Conservation (phyloP, 2,329 filamentous ascomycete genomes). For the Aspergillus fumigatus region DNA sequence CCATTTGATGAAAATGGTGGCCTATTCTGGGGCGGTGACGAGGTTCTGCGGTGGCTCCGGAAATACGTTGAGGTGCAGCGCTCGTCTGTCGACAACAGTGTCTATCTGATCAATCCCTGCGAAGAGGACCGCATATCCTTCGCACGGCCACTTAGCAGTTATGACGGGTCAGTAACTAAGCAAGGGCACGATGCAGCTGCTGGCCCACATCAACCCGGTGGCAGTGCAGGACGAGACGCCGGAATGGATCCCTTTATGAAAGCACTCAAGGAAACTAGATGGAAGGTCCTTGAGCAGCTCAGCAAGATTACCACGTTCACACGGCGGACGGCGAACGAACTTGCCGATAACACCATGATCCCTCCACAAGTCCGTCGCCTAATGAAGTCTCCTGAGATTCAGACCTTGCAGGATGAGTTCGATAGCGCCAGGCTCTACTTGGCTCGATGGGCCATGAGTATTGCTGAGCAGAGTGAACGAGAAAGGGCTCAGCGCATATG, state of each 20-base stretch:
- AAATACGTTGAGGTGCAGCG: constrained; percentile 78
- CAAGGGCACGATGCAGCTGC: constrained; percentile 31
- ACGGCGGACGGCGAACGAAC: constrained; percentile 80
- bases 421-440: constrained; percentile 93
- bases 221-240: constrained; percentile 51
- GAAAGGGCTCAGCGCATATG: constrained; percentile 84
- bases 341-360: constrained; percentile 84
- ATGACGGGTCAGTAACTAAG: constrained; percentile 36
- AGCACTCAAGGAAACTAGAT: constrained; percentile 88
- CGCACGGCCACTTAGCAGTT: constrained; percentile 45
- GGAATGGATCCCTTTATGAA: constrained; percentile 92
- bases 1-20: constrained; percentile 75
- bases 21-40: constrained; percentile 97
- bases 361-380: constrained; percentile 83
- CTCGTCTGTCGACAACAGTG: constrained; percentile 79
- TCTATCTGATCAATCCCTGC: constrained; percentile 84
- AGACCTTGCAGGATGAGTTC: constrained; percentile 93
- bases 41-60: constrained; percentile 85
- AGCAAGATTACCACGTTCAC: constrained; percentile 98
- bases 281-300: constrained; percentile 95
- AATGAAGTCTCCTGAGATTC: constrained; percentile 87
- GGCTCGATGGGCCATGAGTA: constrained; percentile 96
- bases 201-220: constrained; percentile 29
- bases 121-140: constrained; percentile 82
- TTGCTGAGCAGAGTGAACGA: constrained; percentile 90